These are phyloP conservation scores for Metarhizium anisopliae DNA, from an alignment of 2,329 filamentous ascomycete species.

Conservation along the genomic window DNA sequence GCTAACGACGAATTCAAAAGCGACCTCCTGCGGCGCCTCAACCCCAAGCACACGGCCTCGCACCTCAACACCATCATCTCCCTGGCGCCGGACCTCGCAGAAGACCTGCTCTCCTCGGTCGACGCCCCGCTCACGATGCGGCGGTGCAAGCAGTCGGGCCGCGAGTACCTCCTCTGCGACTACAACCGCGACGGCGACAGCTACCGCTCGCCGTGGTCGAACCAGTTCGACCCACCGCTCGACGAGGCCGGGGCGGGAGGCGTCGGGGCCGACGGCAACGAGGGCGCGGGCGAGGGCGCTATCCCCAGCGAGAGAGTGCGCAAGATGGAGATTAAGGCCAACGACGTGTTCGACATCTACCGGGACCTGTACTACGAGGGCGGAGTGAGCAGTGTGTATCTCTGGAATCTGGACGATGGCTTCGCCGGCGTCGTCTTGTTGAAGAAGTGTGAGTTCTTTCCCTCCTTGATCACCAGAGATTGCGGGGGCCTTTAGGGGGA, in stretches of 20 bases:
- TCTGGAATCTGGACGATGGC: conserved; percentile 97
- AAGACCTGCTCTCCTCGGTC: conserved; percentile 95
- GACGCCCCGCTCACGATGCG: conserved; percentile 87
- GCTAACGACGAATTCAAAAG: conserved; percentile 33
- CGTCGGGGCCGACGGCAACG: conserved; percentile 43
- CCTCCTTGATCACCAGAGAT: not conserved
- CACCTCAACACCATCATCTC: conserved; percentile 86
- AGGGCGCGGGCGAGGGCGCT: conserved; percentile 65
- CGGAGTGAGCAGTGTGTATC: conserved; percentile 90
- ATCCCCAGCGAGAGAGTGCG: conserved; percentile 84
- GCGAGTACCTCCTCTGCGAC: conserved; percentile 97
- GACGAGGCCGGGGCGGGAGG: conserved; percentile 51
- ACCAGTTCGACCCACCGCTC: conserved; percentile 90
- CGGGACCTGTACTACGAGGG: conserved; percentile 95
- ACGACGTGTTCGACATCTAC: conserved; percentile 96
- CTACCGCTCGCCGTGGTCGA: conserved; percentile 98
- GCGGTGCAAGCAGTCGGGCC: conserved; percentile 78
- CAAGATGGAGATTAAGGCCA: conserved; percentile 88
- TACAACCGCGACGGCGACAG: conserved; percentile 99
- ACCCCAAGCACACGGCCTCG: conserved; percentile 80
- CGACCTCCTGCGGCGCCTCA: conserved; percentile 94
- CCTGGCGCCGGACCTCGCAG: conserved; percentile 83
- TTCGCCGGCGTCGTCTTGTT: conserved; percentile 93
- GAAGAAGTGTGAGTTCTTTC: conserved; percentile 67
- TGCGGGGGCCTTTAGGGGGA: no score